Conservation (phyloP, 2,329 filamentous ascomycete genomes). For the Pestalotiopsis sp. region DNA sequence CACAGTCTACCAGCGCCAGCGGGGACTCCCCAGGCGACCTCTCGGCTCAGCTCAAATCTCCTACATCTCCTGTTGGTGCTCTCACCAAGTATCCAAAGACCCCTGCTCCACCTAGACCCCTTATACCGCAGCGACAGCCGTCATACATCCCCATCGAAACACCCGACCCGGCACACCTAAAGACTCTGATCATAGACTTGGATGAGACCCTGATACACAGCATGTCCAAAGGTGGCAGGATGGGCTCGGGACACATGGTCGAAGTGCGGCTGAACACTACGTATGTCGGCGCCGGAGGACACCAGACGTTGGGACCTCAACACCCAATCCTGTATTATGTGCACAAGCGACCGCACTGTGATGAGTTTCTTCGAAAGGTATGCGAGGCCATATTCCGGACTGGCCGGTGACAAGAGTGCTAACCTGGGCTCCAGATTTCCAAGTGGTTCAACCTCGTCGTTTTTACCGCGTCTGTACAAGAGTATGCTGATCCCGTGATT, state of each 20-base stretch:
- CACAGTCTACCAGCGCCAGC: conserved; percentile 51
- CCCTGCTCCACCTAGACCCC: conserved; percentile 83
- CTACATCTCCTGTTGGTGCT: conserved; percentile 77
- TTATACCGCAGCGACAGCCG: conserved; percentile 86
- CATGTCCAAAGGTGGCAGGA: conserved; percentile 93
- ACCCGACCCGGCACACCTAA: conserved; percentile 66
- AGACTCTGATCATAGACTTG: conserved; percentile 92
- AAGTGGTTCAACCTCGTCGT: conserved; percentile 99
- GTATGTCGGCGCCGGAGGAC: conserved; percentile 67
- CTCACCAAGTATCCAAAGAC: conserved; percentile 90
- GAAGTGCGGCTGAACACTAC: conserved; percentile 87
- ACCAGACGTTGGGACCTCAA: conserved; percentile 74
- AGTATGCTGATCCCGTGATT: conserved; percentile 98
- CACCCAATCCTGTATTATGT: conserved; percentile 99
- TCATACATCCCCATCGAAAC: conserved; percentile 75
- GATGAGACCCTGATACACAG: conserved; percentile 98
- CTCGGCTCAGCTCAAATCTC: conserved; percentile 87
- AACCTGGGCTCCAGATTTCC: conserved; percentile 61
- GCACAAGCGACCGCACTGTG: conserved; percentile 94
- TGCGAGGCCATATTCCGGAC: conserved; percentile 16
- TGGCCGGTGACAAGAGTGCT: not conserved
- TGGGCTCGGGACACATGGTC: conserved; percentile 98
- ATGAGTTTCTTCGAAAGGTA: conserved; percentile 90
- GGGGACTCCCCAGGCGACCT: conserved; percentile 51
- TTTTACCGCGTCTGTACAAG: conserved; percentile 96